Evolutionary conservation across 371 early-diverging fungal species (phyloP), one percentile per base, ranked within the genome.

Genomic region (Chytridium lagenaria): DNA sequence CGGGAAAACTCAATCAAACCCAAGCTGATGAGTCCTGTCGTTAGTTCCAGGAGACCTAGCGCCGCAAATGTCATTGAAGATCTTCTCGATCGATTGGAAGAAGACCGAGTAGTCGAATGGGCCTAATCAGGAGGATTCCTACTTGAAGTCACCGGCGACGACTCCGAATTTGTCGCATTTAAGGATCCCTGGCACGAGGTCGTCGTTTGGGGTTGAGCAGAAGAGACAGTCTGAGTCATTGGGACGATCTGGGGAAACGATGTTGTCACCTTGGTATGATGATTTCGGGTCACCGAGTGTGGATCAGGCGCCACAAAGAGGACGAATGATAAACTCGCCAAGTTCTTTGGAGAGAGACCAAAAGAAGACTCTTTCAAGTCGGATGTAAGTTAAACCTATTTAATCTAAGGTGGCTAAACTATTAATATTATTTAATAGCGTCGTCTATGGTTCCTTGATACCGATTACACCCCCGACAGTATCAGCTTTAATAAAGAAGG

Each of bases 401-500:
- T 52, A n/a, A n/a, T n/a, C n/a, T n/a, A 7, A 12, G 49, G 67
- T 67, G 16, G 16, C 22, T 12, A 22, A 15, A 15, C 39, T 10
- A 39, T 66, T 7, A 36, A 5, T 28, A 7, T 63, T 63, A 3
- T 63, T 2, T 19, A 39, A 33, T 37, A 66, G 66, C 23, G 49
- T 16, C 38, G 44, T 10, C 52, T 51, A 19, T 92, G 91, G 90
- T 96, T 85, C 69, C 84, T 95, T 34, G 79, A 80, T 12, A 85
- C 92, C 68, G 94, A 95, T 77, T 89, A 91, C 67, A 77, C 82
- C 2, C 81, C 87, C 1, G 81, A 85, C 30, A 94, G 93, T 38
- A 86, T 97, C 55, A 76, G 92, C 0, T 89, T 95, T 76, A 93
- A 90, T 80, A 84, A 88, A 83, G 96, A 97, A 65, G 93, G 92